These are phyloP conservation scores for Apiospora hydei DNA, from an alignment of 2,329 filamentous ascomycete genomes.

Conservation along the genomic window DNA sequence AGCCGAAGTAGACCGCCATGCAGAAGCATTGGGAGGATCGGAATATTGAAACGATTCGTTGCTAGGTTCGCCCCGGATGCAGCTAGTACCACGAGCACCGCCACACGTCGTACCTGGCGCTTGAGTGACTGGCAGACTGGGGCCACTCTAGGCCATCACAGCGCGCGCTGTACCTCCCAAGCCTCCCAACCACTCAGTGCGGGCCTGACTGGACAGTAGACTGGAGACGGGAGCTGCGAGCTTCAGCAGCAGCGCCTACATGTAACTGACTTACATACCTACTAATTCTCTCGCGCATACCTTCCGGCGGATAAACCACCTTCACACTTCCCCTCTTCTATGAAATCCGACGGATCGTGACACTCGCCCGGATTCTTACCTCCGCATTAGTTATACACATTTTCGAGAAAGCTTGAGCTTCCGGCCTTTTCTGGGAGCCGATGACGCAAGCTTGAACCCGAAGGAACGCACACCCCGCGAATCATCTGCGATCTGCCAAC, in stretches of 20 bases:
- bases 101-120: slow-evolving; percentile 18
- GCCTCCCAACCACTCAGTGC: slow-evolving; percentile 15
- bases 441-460: slow-evolving; percentile 22
- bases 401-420: background rate
- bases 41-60: background rate
- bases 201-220: background rate
- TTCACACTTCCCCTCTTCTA: background rate
- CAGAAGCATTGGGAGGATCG: background rate
- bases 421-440: background rate
- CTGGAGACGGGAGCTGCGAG: background rate
- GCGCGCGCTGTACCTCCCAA: background rate
- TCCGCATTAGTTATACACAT: background rate
- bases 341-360: background rate
- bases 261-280: background rate
- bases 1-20: background rate
- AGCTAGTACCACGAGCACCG: slow-evolving; percentile 13
- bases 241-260: slow-evolving; percentile 13
- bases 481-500: background rate
- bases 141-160: background rate
- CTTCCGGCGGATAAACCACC: background rate
- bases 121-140: background rate
- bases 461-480: slow-evolving; percentile 21
- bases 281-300: slow-evolving; percentile 5
- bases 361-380: background rate
- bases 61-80: background rate